phyloP scores from a whole-genome alignment of 805 yeast genomes.

The Saccharomycopsis sp. region DNA sequence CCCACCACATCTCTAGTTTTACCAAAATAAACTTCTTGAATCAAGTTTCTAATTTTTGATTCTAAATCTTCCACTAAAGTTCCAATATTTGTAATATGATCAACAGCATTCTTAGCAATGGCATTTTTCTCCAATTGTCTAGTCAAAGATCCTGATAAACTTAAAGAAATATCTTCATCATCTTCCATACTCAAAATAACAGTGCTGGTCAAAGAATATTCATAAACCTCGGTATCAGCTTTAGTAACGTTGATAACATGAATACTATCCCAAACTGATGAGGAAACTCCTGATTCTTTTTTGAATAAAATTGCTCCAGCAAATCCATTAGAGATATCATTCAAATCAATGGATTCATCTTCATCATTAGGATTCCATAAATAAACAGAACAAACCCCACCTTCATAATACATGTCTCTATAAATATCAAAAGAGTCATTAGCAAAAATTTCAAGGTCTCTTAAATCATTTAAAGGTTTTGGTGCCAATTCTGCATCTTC shows the following conservation, averaged over 20 bases:
- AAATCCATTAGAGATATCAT: conserved; percentile 38
- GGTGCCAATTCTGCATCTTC: conserved; percentile 62
- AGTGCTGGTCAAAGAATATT: conserved; percentile 75
- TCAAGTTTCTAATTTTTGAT: conserved; percentile 70
- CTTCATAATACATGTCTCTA: conserved; percentile 90
- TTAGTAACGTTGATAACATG: conserved; percentile 73
- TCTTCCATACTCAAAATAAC: conserved; percentile 62
- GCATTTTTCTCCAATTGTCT: conserved; percentile 63
- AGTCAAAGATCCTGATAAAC: conserved; percentile 73
- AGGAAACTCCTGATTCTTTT: conserved; percentile 37
- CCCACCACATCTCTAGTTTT: conserved; percentile 83
- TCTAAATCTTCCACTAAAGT: conserved; percentile 80
- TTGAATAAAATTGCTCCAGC: conserved; percentile 89
- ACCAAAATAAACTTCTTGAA: conserved; percentile 92
- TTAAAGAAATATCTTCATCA: conserved; percentile 23
- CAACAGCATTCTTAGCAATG: conserved; percentile 34
- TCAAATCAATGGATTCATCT: conserved; percentile 26
- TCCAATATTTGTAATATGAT: conserved; percentile 85
- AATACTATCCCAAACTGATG: conserved; percentile 82
- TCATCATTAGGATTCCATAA: conserved; percentile 77
- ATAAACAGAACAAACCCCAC: conserved; percentile 83
- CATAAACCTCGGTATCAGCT: conserved; percentile 16
- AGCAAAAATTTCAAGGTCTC: conserved; percentile 70
- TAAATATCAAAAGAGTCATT: conserved; percentile 89
- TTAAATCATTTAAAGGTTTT: conserved; percentile 52